A percentile compares a stretch with the other conserved stretches of the same genome.
These are phyloP conservation scores for Phyllostachys edulis DNA, from an alignment of 176 grass and related monocot genomes.

Conservation along the genomic window DNA sequence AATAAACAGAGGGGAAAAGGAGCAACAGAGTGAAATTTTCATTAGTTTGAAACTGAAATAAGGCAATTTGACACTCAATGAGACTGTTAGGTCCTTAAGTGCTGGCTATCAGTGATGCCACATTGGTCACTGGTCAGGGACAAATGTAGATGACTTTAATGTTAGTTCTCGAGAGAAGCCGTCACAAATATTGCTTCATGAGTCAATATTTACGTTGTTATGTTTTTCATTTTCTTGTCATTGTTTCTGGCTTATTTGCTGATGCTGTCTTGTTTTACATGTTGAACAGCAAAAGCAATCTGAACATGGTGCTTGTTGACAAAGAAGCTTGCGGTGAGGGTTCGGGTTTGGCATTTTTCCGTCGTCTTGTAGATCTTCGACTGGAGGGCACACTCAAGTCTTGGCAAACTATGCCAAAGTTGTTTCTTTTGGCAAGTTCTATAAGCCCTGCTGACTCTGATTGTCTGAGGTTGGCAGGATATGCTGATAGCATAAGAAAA, in stretches of 20 bases:
- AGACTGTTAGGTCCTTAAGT: no score
- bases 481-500: conserved; percentile 58
- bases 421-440: conserved; percentile 70
- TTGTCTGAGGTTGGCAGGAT: conserved; percentile 55
- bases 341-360: conserved; percentile 50
- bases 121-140: no score
- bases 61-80: no score
- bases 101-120: no score
- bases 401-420: conserved; percentile 48
- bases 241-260: neutral
- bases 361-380: conserved; percentile 39
- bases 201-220: neutral
- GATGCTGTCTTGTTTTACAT: conserved; percentile 28
- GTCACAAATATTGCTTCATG: neutral
- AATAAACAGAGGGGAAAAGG: no score
- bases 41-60: no score
- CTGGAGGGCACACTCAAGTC: conserved; percentile 43
- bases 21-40: neutral
- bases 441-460: conserved; percentile 39
- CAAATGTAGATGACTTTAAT: neutral
- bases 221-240: conserved; percentile 9
- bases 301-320: conserved; percentile 70
- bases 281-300: conserved; percentile 35
- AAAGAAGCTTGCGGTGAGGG: conserved; percentile 69
- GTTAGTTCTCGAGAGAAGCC: neutral